Base-by-base conservation (phyloP, 495 filamentous ascomycete genomes). In the Xylaria venustula region DNA sequence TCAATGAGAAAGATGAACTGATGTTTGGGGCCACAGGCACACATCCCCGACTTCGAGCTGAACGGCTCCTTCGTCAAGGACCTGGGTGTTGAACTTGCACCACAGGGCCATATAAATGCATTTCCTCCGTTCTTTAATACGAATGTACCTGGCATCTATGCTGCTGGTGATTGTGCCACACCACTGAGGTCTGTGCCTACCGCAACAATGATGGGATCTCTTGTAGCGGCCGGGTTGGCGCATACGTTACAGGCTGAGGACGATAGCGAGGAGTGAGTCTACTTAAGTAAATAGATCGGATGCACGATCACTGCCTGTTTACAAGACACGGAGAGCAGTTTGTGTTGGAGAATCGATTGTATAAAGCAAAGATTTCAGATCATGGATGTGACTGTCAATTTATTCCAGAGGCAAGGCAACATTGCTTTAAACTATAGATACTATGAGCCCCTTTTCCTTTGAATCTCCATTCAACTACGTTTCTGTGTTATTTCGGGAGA, bases 91-190 rank as follows among this genome's bases (percentile, higher is more conserved):
- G 54, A 54, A 20, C 19, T 65, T 15, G 32, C 63, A 17, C 61
- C 63, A 17, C 63, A 64, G 23, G 65, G 67, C 7, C 63, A 67
- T 25, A 67, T 72, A 9, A 60, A 67, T 11, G 54, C 55, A 3
- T 25, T 59, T n/a, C 63, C 61, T 5, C 70, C 70, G 14, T 68
- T 71, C 62, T 63, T 61, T 42, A 54, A 26, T 1, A 69, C 68
- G 1, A 62, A 25, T 7, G 55, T 65, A 20, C 60, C 60, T 0
- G 70, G 70, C 8, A 62, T 67, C 22, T 69, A 54, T 50, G 70
- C 70, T 2, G 67, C 64, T 7, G 70, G 70, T 14, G 68, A 72
- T 19, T 70, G 63, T 34, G 64, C 67, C 15, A 63, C 69, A 3
- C 53, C 62, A 45, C 36, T 68, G 32, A 61, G 63, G 25, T 32